Percentiles rank a stretch among this genome's conserved stretches.
phyloP scores from a whole-genome alignment of 495 filamentous ascomycete species.

The Poronia punctata region DNA sequence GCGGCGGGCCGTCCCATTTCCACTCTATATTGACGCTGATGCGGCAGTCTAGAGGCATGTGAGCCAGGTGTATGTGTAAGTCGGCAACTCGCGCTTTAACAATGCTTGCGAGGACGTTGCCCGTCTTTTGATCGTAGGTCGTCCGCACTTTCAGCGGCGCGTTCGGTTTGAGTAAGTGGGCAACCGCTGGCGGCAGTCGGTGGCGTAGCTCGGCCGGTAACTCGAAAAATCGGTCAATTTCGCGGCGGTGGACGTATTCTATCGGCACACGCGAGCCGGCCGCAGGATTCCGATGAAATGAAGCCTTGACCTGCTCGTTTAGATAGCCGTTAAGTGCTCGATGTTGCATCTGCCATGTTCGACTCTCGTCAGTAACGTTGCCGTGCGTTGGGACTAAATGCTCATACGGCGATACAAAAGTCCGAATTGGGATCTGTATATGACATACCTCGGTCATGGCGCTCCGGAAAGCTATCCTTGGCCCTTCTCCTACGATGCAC shows the following conservation, averaged over 20 bases:
- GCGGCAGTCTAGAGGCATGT: constrained; percentile 69
- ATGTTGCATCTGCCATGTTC: constrained; percentile 62
- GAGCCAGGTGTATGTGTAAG: constrained; percentile 69
- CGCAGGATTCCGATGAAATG: constrained; percentile 39
- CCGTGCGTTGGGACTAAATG: not conserved
- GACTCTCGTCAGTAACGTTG: constrained; percentile 1
- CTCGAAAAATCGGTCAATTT: constrained; percentile 76
- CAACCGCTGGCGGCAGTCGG: constrained; percentile 38
- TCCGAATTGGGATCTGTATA: not conserved
- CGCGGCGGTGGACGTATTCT: constrained; percentile 70
- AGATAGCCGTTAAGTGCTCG: constrained; percentile 69
- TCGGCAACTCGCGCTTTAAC: constrained; percentile 84
- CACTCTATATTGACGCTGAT: constrained; percentile 89
- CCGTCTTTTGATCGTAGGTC: constrained; percentile 66
- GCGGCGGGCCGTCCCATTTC: constrained; percentile 64
- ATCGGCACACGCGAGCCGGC: constrained; percentile 53
- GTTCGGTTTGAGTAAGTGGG: constrained; percentile 44
- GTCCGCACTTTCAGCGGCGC: constrained; percentile 67
- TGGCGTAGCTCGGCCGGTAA: constrained; percentile 50
- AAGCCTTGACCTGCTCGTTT: constrained; percentile 56
- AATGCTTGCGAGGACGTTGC: constrained; percentile 70
- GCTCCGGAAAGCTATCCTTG: constrained; percentile 59
- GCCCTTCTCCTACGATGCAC: constrained; percentile 51
- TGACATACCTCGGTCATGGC: constrained; percentile 74
- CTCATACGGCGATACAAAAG: not conserved